Base-by-base conservation (phyloP, 2,329 filamentous ascomycete species). In the Pseudogymnoascus verrucosus region DNA sequence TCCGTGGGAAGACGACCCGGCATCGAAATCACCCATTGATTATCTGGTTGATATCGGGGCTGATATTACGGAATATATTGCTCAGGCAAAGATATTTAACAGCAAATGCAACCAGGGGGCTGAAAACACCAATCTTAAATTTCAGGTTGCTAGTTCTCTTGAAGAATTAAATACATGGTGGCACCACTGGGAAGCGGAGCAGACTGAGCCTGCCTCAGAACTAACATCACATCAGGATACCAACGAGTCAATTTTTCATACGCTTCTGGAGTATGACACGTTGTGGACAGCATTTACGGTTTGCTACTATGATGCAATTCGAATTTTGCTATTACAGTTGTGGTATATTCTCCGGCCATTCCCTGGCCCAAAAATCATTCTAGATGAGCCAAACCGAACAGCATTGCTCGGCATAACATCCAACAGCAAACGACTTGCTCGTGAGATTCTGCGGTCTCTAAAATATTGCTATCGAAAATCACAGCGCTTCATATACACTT, bases 1-100 rank as follows among this genome's bases (percentile, higher is more conserved):
- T 10, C 65, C 65, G 19, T 67, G 65, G 65, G 65, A 64, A 64
- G 65, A 66, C 21, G 61, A 67, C 34, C 62, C 57, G 16, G 28
- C 23, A 34, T 64, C 64, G 6, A 67, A 65, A 62, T 51, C n/a
- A 19, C 21, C 57, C 5, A 59, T 66, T 23, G 65, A 67, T 57
- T 65, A 64, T 63, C 51, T 67, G 11, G 47, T 67, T 10, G 65
- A 67, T 34, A 65, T 67, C 14, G 54, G 26, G 7, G 51, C 60
- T 19, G 64, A 65, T 34, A 64, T 62, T 11, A 40, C 60, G 26
- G 51, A 64, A 31, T 51, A 54, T n/a, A 12, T 34, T 12, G 44
- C 60, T 61, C 37, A 57, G 61, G 44, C 34, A 12, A 14, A 12
- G 11, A 23, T 12, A 44, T 44, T 5, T 23, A 4, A 44, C 19